phyloP scores from a whole-genome alignment of 306 rosid genomes.

The Pterocarpus santalinus region DNA sequence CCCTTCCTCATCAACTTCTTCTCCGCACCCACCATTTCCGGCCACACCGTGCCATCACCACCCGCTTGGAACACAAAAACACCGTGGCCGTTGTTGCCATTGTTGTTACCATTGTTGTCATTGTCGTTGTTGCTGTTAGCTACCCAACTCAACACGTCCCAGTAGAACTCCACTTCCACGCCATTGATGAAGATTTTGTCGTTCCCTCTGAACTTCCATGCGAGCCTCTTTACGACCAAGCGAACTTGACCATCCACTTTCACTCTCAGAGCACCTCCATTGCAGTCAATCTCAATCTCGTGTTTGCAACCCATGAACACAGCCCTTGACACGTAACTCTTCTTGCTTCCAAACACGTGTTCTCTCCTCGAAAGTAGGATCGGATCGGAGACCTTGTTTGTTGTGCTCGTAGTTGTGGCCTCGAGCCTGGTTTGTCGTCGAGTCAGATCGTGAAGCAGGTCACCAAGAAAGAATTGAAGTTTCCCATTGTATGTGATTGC shows the following conservation, averaged over 20 bases:
- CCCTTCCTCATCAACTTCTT: slow-evolving; percentile 68
- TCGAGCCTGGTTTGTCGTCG: neutral
- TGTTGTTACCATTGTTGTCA: neutral
- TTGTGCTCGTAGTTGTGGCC: too few species aligned
- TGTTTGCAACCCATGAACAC: slow-evolving; percentile 74
- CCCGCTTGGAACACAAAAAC: slow-evolving; percentile 74
- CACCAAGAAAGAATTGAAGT: slow-evolving; percentile 75
- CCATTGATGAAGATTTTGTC: slow-evolving; percentile 73
- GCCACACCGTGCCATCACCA: slow-evolving; percentile 80
- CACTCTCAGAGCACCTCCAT: slow-evolving; percentile 63
- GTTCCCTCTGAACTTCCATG: slow-evolving; percentile 93
- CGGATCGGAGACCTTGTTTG: neutral
- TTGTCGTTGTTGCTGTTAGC: slow-evolving; percentile 14
- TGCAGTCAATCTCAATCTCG: slow-evolving; percentile 74
- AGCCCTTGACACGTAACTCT: slow-evolving; percentile 59
- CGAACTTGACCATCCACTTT: slow-evolving; percentile 67
- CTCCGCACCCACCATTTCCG: slow-evolving; percentile 77
- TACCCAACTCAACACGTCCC: slow-evolving; percentile 88
- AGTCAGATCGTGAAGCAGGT: slow-evolving; percentile 39
- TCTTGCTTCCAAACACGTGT: slow-evolving; percentile 70
- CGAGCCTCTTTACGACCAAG: slow-evolving; percentile 69
- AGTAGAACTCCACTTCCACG: slow-evolving; percentile 73
- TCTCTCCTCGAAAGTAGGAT: slow-evolving; percentile 72
- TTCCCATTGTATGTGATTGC: slow-evolving; percentile 55
- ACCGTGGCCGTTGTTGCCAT: slow-evolving; percentile 52